Evolutionary conservation across 1,139 yeast species (phyloP).

Genomic region (Scheffersomyces illinoinensis): DNA sequence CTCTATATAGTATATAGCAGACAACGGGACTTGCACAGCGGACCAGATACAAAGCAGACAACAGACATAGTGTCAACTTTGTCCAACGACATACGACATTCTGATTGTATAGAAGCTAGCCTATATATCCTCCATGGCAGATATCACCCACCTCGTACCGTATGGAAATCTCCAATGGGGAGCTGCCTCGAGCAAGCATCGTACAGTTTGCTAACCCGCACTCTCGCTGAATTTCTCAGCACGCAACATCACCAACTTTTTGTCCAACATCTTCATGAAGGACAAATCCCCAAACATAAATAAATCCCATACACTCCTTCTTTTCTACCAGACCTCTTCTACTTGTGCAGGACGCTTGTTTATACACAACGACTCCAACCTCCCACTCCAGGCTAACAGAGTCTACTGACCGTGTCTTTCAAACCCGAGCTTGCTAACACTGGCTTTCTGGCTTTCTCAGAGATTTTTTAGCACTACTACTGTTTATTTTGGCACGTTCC

Average conservation of each 20-base stretch:
- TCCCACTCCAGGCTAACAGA: neutral
- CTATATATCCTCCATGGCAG: neutral
- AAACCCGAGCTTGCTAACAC: neutral
- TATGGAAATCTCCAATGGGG: neutral
- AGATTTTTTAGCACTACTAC: conserved; percentile 4
- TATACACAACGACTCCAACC: neutral
- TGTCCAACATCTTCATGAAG: neutral
- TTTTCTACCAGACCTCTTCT: neutral
- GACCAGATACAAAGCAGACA: neutral
- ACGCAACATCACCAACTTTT: conserved; percentile 2
- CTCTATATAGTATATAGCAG: neutral
- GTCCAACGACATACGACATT: neutral
- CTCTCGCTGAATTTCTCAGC: conserved; percentile 1
- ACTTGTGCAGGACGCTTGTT: conserved; percentile 1
- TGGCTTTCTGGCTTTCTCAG: neutral
- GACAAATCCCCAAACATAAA: neutral
- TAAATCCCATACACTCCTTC: neutral
- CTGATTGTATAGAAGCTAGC: neutral
- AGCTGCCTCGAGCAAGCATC: neutral
- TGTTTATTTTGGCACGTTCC: neutral
- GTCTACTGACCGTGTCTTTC: neutral
- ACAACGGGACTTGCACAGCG: too few species aligned
- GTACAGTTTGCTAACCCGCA: neutral
- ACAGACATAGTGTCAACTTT: neutral
- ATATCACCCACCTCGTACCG: too few species aligned